Evolutionary conservation across 1,284 basidiomycete genomes (phyloP).

Genomic region (Marasmius tenuissimus): DNA sequence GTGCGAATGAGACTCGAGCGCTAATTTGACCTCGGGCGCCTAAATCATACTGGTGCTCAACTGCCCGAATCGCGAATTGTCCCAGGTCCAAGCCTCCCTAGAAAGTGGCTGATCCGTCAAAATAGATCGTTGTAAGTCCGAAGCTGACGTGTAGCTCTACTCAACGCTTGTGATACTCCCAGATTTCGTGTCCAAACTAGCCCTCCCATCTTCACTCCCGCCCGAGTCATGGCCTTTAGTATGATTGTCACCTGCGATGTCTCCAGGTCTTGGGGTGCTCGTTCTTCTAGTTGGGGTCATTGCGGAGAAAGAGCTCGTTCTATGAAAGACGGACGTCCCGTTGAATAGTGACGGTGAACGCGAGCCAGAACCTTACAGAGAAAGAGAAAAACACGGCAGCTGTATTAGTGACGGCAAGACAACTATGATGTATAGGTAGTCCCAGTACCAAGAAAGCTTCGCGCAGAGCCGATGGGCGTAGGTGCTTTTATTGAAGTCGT

Average conservation of each 20-base stretch:
- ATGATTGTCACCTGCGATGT: not conserved
- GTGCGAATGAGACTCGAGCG: too few relatives aligned
- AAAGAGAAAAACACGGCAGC: not conserved
- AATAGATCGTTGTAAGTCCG: not conserved
- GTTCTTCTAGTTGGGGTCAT: not conserved
- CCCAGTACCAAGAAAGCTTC: not conserved
- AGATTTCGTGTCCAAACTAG: constrained; percentile 44
- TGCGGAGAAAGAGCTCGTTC: not conserved
- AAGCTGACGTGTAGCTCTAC: constrained; percentile 22
- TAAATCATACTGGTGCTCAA: too few relatives aligned
- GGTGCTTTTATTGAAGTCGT: not conserved
- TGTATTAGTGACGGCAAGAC: constrained; percentile 7
- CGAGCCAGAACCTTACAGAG: constrained; percentile 3
- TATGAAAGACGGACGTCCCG: not conserved
- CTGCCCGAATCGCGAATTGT: too few relatives aligned
- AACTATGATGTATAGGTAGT: constrained; percentile 8
- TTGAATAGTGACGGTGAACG: not conserved
- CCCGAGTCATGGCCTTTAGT: constrained; percentile 25
- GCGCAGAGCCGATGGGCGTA: not conserved
- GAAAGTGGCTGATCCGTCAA: not conserved
- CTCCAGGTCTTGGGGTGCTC: not conserved
- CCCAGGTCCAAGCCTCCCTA: too few relatives aligned
- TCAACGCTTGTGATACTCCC: constrained; percentile 63
- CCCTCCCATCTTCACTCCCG: constrained; percentile 26
- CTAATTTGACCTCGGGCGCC: too few relatives aligned